phyloP scores from a whole-genome alignment of 164 flowering plant genomes.

The Houttuynia cordata region DNA sequence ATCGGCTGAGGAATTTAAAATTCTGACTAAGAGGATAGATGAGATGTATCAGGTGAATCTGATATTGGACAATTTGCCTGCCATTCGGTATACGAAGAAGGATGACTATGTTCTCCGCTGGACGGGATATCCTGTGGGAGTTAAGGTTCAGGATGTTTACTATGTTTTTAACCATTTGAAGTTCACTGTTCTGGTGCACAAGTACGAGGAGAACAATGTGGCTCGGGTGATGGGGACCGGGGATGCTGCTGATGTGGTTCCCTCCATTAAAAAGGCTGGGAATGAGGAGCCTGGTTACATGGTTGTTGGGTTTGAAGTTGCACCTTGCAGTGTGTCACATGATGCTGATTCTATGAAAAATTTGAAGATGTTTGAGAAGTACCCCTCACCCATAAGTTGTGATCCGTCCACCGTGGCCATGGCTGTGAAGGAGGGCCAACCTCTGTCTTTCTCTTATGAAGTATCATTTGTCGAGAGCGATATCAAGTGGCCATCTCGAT shows the following conservation, averaged over 20 bases:
- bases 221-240: constrained; percentile 81
- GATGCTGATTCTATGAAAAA: constrained; percentile 39
- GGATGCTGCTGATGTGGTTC: constrained; percentile 60
- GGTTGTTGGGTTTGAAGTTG: constrained; percentile 88
- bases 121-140: constrained; percentile 84
- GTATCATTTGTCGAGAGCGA: constrained; percentile 61
- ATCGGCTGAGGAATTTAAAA: constrained; percentile 36
- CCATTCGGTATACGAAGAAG: constrained; percentile 53
- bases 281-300: constrained; percentile 53
- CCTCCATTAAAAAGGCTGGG: constrained; percentile 24
- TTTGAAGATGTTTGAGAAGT: constrained; percentile 37
- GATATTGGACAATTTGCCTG: constrained; percentile 68
- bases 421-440: constrained; percentile 56
- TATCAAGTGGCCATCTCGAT: constrained; percentile 84
- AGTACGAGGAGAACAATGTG: constrained; percentile 65
- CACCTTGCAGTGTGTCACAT: constrained; percentile 52
- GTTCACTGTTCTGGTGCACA: constrained; percentile 62
- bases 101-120: constrained; percentile 43
- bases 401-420: constrained; percentile 47
- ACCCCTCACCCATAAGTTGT: constrained; percentile 45
- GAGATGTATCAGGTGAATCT: constrained; percentile 82
- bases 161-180: constrained; percentile 76
- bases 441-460: constrained; percentile 57
- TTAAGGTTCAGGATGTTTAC: constrained; percentile 41
- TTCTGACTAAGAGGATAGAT: constrained; percentile 60